A percentile compares a stretch with the other conserved stretches of the same genome.
Conservation (phyloP, 2,329 filamentous ascomycete species). For the Leptoxyphium fumago region DNA sequence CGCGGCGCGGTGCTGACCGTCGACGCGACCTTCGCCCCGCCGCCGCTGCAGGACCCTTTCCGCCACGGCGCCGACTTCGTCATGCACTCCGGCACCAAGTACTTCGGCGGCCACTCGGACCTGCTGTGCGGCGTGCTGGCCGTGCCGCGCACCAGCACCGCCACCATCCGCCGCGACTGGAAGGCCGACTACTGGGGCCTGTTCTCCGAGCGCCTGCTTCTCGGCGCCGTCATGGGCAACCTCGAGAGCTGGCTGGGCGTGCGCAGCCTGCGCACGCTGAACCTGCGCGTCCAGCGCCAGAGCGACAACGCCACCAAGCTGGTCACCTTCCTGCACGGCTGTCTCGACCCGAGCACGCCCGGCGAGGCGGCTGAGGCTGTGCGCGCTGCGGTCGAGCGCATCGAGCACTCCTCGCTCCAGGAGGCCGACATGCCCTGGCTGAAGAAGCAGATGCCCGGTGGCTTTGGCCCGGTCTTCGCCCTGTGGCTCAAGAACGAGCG, state of each 20-base stretch:
- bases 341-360: neutral
- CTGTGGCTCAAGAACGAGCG: conserved; percentile 48
- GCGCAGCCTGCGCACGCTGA: conserved; percentile 69
- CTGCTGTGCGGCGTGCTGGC: conserved; percentile 76
- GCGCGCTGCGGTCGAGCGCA: conserved; percentile 39
- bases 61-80: conserved; percentile 65
- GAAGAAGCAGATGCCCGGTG: conserved; percentile 74
- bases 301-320: conserved; percentile 53
- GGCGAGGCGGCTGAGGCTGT: conserved; percentile 24
- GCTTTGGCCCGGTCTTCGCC: conserved; percentile 79
- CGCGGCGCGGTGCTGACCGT: conserved; percentile 65
- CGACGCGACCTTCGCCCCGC: conserved; percentile 86
- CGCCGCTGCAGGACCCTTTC: conserved; percentile 78
- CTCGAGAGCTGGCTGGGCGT: conserved; percentile 88
- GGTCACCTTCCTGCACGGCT: conserved; percentile 53
- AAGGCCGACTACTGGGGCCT: conserved; percentile 35
- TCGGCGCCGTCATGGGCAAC: conserved; percentile 77
- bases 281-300: conserved; percentile 67
- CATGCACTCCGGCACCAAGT: conserved; percentile 92
- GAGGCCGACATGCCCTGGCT: conserved; percentile 53
- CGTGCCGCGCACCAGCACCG: conserved; percentile 30
- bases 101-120: conserved; percentile 89
- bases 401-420: conserved; percentile 74
- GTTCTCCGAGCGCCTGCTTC: conserved; percentile 52
- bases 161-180: conserved; percentile 32